These are phyloP conservation scores for Cyberlindnera saturnus DNA, from an alignment of 805 yeast species.

Conservation along the genomic window DNA sequence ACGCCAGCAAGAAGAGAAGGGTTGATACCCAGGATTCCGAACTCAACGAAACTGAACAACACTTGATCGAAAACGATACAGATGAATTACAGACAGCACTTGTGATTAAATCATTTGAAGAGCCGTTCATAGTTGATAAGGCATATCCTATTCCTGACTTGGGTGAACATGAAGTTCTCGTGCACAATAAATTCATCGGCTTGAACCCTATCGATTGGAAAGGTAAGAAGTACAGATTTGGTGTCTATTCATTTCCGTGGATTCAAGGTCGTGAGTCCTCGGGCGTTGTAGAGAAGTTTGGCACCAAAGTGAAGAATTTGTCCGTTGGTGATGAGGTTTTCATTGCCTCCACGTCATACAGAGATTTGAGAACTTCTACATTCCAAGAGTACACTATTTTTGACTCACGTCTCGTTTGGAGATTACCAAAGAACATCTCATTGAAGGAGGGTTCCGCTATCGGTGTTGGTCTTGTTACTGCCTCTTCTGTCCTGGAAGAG, in stretches of 20 bases:
- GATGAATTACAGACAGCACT: conserved; percentile 18
- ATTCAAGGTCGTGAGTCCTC: conserved; percentile 43
- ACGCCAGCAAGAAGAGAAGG: conserved; percentile 5
- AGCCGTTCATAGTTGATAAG: conserved; percentile 17
- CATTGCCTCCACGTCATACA: conserved; percentile 40
- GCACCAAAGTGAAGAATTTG: conserved; percentile 28
- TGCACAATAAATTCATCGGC: conserved; percentile 32
- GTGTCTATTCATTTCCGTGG: conserved; percentile 44
- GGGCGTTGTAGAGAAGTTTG: conserved; percentile 33
- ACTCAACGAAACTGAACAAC: conserved; percentile 5
- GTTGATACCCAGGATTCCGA: conserved; percentile 1
- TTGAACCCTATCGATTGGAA: conserved; percentile 47
- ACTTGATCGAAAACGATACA: conserved; percentile 7
- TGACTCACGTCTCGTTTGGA: conserved; percentile 41
- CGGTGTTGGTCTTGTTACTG: conserved; percentile 44
- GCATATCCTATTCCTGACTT: conserved; percentile 20
- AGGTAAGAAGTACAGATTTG: conserved; percentile 39
- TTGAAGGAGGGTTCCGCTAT: conserved; percentile 38
- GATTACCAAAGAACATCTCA: conserved; percentile 29
- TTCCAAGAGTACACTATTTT: conserved; percentile 40
- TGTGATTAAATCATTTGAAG: conserved; percentile 23
- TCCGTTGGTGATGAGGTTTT: conserved; percentile 34
- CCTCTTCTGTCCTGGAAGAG: conserved; percentile 30
- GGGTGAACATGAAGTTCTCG: conserved; percentile 24
- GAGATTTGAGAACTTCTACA: conserved; percentile 41